Percentiles rank a stretch among this genome's conserved stretches.
Conservation (phyloP, 306 rosid species). For the Quercus ilex region DNA sequence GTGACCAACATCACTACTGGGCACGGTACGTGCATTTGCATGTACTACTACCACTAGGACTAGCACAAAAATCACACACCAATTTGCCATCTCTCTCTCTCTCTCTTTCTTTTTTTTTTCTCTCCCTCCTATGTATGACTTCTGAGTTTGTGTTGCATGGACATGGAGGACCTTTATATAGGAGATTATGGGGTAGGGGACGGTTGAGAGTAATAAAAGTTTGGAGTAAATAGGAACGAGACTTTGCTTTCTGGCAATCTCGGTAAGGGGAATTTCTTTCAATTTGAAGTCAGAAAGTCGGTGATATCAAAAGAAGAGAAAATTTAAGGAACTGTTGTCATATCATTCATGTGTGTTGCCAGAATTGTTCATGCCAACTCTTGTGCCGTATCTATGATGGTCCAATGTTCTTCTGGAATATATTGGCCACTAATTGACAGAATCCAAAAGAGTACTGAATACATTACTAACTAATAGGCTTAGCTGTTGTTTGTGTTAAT, state of each 20-base stretch:
- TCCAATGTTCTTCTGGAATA: background rate
- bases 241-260: conserved; percentile 17
- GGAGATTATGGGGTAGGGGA: conserved; percentile 15
- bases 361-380: conserved; percentile 7
- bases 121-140: background rate
- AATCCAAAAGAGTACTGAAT: background rate
- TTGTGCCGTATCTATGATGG: background rate
- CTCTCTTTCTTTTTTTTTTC: background rate
- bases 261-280: conserved; percentile 38
- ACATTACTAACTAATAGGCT: background rate
- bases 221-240: conserved; percentile 14
- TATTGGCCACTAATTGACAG: background rate
- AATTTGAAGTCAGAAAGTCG: conserved; percentile 38
- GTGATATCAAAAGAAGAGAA: conserved; percentile 49
- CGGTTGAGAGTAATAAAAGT: conserved; percentile 64
- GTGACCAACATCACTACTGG: conserved; percentile 1
- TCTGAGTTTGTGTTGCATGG: conserved; percentile 20
- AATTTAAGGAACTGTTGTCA: conserved; percentile 43
- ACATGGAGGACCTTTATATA: conserved; percentile 9
- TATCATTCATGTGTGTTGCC: conserved; percentile 15
- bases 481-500: too few relatives aligned
- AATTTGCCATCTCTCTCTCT: conserved; percentile 34
- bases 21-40: conserved; percentile 56
- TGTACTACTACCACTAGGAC: conserved; percentile 21
- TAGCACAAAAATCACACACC: conserved; percentile 26